phyloP scores from a whole-genome alignment of 2,329 filamentous ascomycete species.

The Sporothrix inflata region DNA sequence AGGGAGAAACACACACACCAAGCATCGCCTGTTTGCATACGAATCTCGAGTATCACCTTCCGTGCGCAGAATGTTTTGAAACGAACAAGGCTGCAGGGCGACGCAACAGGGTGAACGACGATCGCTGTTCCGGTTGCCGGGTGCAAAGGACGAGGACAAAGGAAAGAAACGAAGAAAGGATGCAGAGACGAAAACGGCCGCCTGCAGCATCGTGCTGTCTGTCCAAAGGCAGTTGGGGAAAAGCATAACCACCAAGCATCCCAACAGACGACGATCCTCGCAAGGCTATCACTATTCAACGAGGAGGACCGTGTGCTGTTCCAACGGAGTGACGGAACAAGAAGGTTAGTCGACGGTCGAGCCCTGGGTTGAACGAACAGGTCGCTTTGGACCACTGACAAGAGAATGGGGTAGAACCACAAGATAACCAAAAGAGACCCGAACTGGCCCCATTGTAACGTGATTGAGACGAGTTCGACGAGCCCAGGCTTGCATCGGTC shows the following conservation, averaged over 20 bases:
- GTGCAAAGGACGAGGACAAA: not conserved
- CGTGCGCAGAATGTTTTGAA: not conserved
- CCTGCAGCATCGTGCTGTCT: not conserved
- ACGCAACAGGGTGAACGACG: not conserved
- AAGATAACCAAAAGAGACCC: not conserved
- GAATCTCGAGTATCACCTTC: not conserved
- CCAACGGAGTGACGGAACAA: not conserved
- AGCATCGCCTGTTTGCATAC: not conserved
- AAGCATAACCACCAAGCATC: not conserved
- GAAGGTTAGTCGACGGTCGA: not conserved
- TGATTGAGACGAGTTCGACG: not conserved
- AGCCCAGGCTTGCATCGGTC: not conserved
- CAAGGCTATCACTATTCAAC: not conserved
- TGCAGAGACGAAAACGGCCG: not conserved
- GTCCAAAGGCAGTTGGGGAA: too few species aligned
- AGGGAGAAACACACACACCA: not conserved
- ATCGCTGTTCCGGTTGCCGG: not conserved
- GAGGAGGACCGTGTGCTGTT: not conserved
- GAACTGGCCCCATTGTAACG: not conserved
- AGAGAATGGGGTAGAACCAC: not conserved
- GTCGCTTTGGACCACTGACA: not conserved
- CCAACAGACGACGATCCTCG: slow-evolving; percentile 4
- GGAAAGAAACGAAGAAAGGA: not conserved
- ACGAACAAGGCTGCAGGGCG: not conserved
- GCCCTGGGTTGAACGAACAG: too few species aligned